Evolutionary conservation across 2,329 filamentous ascomycete genomes (phyloP), one percentile per base, ranked within the genome.

Genomic region (Phyllosticta citribraziliensis): DNA sequence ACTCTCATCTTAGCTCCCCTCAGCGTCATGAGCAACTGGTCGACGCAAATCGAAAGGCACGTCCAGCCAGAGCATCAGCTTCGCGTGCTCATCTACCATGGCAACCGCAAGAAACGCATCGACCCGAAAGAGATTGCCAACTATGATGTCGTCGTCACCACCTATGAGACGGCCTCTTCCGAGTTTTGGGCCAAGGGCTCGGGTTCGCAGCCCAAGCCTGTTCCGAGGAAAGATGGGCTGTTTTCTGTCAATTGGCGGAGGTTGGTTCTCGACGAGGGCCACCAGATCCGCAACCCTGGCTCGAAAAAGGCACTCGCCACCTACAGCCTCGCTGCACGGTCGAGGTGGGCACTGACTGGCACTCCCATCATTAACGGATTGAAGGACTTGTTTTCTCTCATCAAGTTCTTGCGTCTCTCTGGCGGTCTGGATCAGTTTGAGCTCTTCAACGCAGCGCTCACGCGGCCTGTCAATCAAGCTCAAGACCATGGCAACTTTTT

Each of bases 331-430:
- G 74, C 81, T 62, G 78, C 87, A 14, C 78, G 76, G 40, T 83
- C 88, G 68, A 81, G 89, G 55, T 86, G 89, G 77, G 91, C 87
- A 68, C 81, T 93, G 71, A 90, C 87, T 2, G 89, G 89, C 22
- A 94, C 89, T 0, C 89, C 89, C 0, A 91, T 93, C 87, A 94
- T 94, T 87, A 96, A 96, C 67, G 84, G 81, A 12, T 84, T 93
- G 2, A 78, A 83, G 22, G 92, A 97, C 67, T 78, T 96, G 4
- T 91, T 84, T 67, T 89, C 90, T 0, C 75, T 96, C 20, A 79
- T 96, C 55, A 82, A 84, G 2, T 97, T 96, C 69, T 78, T 96
- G 14, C 79, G 81, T 2, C 92, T 95, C 69, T 96, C 94, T 71
- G 84, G 82, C 66, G 78, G 82, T 10, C 82, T 82, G 75, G 76